Conservation (phyloP, 345 rosid species). For the Salix viminalis region DNA sequence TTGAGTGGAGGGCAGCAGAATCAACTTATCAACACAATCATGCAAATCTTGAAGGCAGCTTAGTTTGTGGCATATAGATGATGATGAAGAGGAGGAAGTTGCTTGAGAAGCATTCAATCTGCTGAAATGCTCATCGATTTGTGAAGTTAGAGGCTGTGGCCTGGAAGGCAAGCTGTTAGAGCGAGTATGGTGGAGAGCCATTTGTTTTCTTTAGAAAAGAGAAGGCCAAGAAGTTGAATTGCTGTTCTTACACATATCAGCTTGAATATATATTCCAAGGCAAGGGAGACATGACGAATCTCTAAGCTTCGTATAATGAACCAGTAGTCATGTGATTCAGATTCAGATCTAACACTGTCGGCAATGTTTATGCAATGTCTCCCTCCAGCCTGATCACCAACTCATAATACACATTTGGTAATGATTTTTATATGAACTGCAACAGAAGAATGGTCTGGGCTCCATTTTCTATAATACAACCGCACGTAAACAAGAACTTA, state of each 20-base stretch:
- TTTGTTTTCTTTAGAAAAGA: slow-evolving; percentile 13
- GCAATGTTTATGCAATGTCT: slow-evolving; percentile 12
- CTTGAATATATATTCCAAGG: not conserved
- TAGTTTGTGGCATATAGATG: slow-evolving; percentile 7
- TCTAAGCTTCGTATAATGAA: not conserved
- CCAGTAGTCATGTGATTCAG: not conserved
- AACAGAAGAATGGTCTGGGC: not conserved
- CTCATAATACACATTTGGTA: not conserved
- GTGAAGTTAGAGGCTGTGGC: slow-evolving; percentile 36
- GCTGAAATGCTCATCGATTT: slow-evolving; percentile 31
- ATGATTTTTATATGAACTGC: not conserved
- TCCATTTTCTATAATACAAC: not conserved
- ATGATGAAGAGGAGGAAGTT: slow-evolving; percentile 28
- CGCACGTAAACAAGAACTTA: not conserved
- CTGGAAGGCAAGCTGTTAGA: slow-evolving; percentile 45
- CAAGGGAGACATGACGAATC: not conserved
- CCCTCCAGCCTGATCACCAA: not conserved
- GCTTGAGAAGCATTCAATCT: slow-evolving; percentile 28
- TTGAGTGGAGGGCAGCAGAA: slow-evolving; percentile 10
- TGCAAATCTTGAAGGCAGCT: slow-evolving; percentile 10
- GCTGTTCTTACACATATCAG: not conserved
- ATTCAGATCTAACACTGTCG: not conserved
- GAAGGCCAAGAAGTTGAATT: not conserved
- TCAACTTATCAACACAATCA: slow-evolving; percentile 10
- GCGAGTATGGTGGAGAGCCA: slow-evolving; percentile 42